These are phyloP conservation scores for Peronospora destructor DNA, from an alignment of 352 stramenopile genomes.

Conservation along the genomic window DNA sequence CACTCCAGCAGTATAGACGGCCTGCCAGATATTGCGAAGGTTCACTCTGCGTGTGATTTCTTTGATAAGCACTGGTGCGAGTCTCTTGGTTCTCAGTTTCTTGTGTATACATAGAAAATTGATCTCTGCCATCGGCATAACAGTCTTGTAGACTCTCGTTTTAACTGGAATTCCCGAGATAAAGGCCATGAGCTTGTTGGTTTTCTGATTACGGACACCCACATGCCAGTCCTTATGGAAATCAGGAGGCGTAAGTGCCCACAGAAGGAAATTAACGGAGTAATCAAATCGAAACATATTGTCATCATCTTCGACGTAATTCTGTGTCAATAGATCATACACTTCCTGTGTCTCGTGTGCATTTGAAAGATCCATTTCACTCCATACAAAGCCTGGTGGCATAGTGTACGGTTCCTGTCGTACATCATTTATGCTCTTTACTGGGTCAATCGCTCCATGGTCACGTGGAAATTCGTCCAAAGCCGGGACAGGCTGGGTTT, in stretches of 20 bases:
- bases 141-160: conserved; percentile 56
- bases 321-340: conserved; percentile 96
- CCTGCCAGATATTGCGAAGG: conserved; percentile 89
- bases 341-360: conserved; percentile 83
- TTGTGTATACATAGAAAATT: conserved; percentile 99
- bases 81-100: conserved; percentile 92
- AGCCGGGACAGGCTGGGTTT: conserved; percentile 84
- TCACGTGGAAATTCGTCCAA: conserved; percentile 65
- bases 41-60: conserved; percentile 99
- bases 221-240: conserved; percentile 93
- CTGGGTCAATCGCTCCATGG: conserved; percentile 89
- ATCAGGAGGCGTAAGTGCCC: conserved; percentile 91
- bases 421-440: conserved; percentile 88
- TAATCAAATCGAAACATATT: conserved; percentile 96
- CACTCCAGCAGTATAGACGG: conserved; percentile 98
- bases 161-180: conserved; percentile 95
- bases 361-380: conserved; percentile 87
- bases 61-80: conserved; percentile 99
- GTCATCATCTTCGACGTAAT: conserved; percentile 99
- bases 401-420: conserved; percentile 93
- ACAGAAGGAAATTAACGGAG: conserved; percentile 82
- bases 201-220: conserved; percentile 90
- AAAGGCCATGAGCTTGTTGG: conserved; percentile 94
- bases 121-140: conserved; percentile 90
- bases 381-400: conserved; percentile 94